These are phyloP conservation scores for Pythium myriotylum DNA, from an alignment of 352 stramenopile species.

Conservation along the genomic window DNA sequence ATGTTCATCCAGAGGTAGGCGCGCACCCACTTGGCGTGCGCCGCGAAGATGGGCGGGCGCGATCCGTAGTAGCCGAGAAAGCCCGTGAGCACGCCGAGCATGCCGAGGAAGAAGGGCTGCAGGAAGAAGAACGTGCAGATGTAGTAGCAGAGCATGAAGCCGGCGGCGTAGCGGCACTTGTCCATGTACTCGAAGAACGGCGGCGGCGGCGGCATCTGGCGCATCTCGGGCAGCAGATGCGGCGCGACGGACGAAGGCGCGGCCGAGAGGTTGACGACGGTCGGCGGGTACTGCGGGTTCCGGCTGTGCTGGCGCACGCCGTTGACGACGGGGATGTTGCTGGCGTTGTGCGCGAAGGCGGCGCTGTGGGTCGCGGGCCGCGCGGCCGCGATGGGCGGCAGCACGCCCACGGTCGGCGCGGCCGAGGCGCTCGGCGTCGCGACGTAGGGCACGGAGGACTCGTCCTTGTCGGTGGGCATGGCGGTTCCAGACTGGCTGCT, in stretches of 20 bases:
- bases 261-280: constrained; percentile 21
- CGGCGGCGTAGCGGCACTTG: constrained; percentile 60
- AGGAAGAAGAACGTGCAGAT: constrained; percentile 69
- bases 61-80: constrained; percentile 69
- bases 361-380: constrained; percentile 17
- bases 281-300: constrained; percentile 15
- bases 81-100: constrained; percentile 56
- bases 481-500: neutral
- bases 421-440: constrained; percentile 21
- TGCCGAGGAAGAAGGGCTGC: constrained; percentile 70
- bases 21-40: constrained; percentile 71
- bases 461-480: neutral
- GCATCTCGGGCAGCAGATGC: constrained; percentile 15
- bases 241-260: constrained; percentile 16
- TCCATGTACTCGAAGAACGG: constrained; percentile 60
- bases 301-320: constrained; percentile 18
- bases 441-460: constrained; percentile 11
- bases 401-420: constrained; percentile 18
- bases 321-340: constrained; percentile 31
- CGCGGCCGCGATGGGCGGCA: constrained; percentile 28
- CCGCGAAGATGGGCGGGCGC: constrained; percentile 54
- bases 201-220: constrained; percentile 9
- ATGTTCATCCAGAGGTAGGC: constrained; percentile 77
- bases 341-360: neutral
- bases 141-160: constrained; percentile 73